A percentile compares a stretch with the other conserved stretches of the same genome.
These are phyloP conservation scores for Saccharomyces kudriavzevii DNA, from an alignment of 805 yeast species.

Conservation along the genomic window DNA sequence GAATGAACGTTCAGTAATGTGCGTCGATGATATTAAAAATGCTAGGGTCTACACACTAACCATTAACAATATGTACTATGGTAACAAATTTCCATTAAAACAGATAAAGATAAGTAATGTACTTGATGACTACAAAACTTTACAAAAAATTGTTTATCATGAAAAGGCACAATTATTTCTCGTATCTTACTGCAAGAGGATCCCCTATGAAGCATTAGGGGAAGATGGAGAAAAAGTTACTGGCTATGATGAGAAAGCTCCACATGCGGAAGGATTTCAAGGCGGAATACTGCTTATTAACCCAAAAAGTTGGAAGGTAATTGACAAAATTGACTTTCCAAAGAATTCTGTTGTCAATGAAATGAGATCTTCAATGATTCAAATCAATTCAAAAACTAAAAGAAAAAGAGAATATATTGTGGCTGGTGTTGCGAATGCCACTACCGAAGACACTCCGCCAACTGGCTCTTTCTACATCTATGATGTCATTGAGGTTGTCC, in stretches of 20 bases:
- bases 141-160: slow-evolving; percentile 63
- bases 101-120: slow-evolving; percentile 40
- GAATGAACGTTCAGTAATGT: slow-evolving; percentile 43
- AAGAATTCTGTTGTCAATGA: slow-evolving; percentile 53
- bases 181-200: slow-evolving; percentile 49
- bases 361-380: slow-evolving; percentile 29
- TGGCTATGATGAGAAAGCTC: slow-evolving; percentile 41
- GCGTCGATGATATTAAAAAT: slow-evolving; percentile 60
- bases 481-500: slow-evolving; percentile 76
- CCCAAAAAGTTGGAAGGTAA: slow-evolving; percentile 67
- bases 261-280: slow-evolving; percentile 48
- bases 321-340: slow-evolving; percentile 58
- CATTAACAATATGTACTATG: slow-evolving; percentile 38
- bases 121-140: slow-evolving; percentile 34
- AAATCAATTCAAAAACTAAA: slow-evolving; percentile 33
- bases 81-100: slow-evolving; percentile 53
- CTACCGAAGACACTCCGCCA: slow-evolving; percentile 74
- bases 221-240: slow-evolving; percentile 58
- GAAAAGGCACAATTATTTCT: slow-evolving; percentile 54
- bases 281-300: slow-evolving; percentile 61
- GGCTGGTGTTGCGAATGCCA: slow-evolving; percentile 66
- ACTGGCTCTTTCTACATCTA: slow-evolving; percentile 68
- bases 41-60: slow-evolving; percentile 47
- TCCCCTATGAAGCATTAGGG: slow-evolving; percentile 58
- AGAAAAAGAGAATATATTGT: slow-evolving; percentile 59